A percentile compares a stretch with the other conserved stretches of the same genome.
These are phyloP conservation scores for Elsinoe ampelina DNA, from an alignment of 2,329 filamentous ascomycete genomes.

Conservation along the genomic window DNA sequence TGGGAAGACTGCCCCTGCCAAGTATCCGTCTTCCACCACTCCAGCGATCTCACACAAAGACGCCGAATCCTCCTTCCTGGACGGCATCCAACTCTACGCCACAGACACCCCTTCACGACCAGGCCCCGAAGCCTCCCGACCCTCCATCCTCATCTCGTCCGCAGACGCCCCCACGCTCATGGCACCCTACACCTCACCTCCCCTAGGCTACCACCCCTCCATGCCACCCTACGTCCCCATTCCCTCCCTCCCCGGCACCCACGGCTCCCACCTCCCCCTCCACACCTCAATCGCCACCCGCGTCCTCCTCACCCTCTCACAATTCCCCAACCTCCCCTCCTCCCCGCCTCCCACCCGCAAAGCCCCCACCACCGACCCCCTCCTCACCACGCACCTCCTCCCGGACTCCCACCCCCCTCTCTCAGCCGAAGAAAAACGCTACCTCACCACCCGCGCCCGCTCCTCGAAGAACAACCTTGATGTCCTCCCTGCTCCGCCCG, in stretches of 20 bases:
- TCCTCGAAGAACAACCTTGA: conserved; percentile 28
- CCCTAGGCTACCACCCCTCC: conserved; percentile 9
- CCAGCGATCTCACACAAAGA: conserved; percentile 18
- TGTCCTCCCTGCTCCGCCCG: conserved; percentile 26
- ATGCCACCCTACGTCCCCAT: conserved; percentile 15
- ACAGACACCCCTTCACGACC: conserved; percentile 10
- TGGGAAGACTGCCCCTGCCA: background rate
- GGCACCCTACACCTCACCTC: conserved; percentile 13
- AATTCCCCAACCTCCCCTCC: conserved; percentile 26
- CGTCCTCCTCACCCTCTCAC: conserved; percentile 25
- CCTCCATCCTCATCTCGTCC: conserved; percentile 9
- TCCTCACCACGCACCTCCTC: conserved; percentile 44
- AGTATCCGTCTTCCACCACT: conserved; percentile 13
- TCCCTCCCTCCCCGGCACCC: conserved; percentile 10
- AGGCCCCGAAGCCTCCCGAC: conserved; percentile 13
- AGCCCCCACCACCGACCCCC: conserved; percentile 18
- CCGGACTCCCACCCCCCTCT: conserved; percentile 40
- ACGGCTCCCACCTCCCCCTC: conserved; percentile 18
- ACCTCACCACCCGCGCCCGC: conserved; percentile 44
- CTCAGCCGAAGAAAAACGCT: conserved; percentile 40
- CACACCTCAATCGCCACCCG: conserved; percentile 28
- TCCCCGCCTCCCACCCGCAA: conserved; percentile 13
- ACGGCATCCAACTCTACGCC: conserved; percentile 31
- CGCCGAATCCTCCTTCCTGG: conserved; percentile 24
- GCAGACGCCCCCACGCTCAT: conserved; percentile 18